These are phyloP conservation scores for Pisolithus orientalis DNA, from an alignment of 768 basidiomycete genomes.

Conservation along the genomic window DNA sequence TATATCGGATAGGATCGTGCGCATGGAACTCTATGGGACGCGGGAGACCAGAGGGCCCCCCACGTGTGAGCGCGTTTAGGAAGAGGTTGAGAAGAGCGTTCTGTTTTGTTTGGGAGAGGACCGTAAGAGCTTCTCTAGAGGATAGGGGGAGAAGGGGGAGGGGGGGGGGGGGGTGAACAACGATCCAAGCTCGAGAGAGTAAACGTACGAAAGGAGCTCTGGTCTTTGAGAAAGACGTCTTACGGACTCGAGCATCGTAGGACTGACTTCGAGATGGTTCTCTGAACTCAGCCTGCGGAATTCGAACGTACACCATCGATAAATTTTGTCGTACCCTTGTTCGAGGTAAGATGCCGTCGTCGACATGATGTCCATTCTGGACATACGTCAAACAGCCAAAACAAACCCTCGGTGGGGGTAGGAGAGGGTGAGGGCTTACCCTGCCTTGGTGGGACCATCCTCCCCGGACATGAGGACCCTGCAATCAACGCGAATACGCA, in stretches of 20 bases:
- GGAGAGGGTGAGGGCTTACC: slow-evolving; percentile 37
- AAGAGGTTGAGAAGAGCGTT: slow-evolving; percentile 75
- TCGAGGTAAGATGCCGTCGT: slow-evolving; percentile 78
- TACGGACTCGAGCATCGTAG: slow-evolving; percentile 66
- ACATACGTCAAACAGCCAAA: not conserved
- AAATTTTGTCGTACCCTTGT: slow-evolving; percentile 83
- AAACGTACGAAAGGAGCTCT: slow-evolving; percentile 51
- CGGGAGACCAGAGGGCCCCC: slow-evolving; percentile 78
- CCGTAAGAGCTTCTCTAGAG: slow-evolving; percentile 63
- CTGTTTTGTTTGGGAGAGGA: slow-evolving; percentile 80
- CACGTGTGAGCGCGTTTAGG: slow-evolving; percentile 81
- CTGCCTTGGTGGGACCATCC: slow-evolving; percentile 69
- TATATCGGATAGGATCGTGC: slow-evolving; percentile 93
- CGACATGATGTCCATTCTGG: slow-evolving; percentile 84
- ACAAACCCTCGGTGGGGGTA: not conserved
- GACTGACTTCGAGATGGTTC: slow-evolving; percentile 60
- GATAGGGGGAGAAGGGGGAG: not conserved
- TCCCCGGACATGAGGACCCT: slow-evolving; percentile 82
- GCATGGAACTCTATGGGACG: slow-evolving; percentile 96
- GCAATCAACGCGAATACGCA: slow-evolving; percentile 79
- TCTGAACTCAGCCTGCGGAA: slow-evolving; percentile 77
- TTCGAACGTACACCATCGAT: slow-evolving; percentile 80
- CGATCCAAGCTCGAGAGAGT: not conserved
- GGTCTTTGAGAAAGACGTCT: slow-evolving; percentile 68
- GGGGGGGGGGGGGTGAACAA: not conserved